phyloP scores from a whole-genome alignment of 1,139 yeast genomes.

The Geotrichum bryndzae region DNA sequence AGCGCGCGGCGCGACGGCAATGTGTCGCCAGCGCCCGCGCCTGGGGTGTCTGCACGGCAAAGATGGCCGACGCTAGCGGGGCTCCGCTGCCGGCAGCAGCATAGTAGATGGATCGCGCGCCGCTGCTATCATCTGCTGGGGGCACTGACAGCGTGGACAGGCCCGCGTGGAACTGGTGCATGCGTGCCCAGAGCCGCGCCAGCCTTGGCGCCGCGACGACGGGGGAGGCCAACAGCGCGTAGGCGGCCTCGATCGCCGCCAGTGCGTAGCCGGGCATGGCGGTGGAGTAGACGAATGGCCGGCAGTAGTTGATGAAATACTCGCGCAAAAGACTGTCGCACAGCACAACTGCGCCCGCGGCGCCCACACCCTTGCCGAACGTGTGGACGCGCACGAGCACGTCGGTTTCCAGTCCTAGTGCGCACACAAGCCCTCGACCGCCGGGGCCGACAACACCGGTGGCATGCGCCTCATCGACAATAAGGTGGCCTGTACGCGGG shows the following conservation, averaged over 20 bases:
- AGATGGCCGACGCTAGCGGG: constrained; percentile 19
- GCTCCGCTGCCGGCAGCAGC: neutral
- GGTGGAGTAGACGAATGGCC: constrained; percentile 30
- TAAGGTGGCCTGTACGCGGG: constrained; percentile 21
- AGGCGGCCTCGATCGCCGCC: constrained; percentile 23
- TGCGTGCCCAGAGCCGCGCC: neutral
- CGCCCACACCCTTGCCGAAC: constrained; percentile 29
- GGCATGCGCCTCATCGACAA: constrained; percentile 32
- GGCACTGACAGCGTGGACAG: neutral
- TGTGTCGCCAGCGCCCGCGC: constrained; percentile 24
- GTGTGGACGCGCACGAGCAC: constrained; percentile 27
- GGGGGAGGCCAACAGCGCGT: constrained; percentile 16
- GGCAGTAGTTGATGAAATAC: constrained; percentile 28
- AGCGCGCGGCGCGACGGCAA: constrained; percentile 23
- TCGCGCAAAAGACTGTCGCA: constrained; percentile 21
- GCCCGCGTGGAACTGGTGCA: neutral
- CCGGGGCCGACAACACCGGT: constrained; percentile 27
- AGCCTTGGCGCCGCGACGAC: neutral
- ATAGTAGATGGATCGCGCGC: constrained; percentile 20
- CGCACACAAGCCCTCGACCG: constrained; percentile 26
- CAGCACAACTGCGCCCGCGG: constrained; percentile 26
- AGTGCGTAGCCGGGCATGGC: constrained; percentile 21
- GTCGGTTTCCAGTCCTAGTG: constrained; percentile 21
- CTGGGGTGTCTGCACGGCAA: constrained; percentile 22
- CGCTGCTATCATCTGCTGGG: constrained; percentile 21